A percentile compares a stretch with the other conserved stretches of the same genome.
These are phyloP conservation scores for Aspergillus carbonarius DNA, from an alignment of 2,329 filamentous ascomycete species.

Conservation along the genomic window DNA sequence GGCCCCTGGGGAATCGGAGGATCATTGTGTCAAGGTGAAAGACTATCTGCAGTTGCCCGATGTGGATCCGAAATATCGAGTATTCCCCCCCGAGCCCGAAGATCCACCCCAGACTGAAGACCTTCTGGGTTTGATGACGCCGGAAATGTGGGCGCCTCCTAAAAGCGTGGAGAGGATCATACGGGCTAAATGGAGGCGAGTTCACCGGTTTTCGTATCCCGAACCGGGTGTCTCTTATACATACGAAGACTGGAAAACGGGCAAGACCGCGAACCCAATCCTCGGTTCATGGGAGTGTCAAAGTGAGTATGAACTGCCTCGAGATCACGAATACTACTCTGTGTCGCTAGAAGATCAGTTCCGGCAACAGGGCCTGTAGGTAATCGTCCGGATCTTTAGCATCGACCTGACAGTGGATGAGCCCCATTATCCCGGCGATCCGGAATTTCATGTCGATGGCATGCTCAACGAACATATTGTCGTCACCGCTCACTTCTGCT, in stretches of 20 bases:
- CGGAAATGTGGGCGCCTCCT: background rate
- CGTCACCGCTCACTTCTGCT: slow-evolving; percentile 2
- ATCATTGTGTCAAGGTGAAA: background rate
- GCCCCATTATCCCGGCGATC: slow-evolving; percentile 6
- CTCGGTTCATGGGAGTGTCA: background rate
- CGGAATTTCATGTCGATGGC: slow-evolving; percentile 13
- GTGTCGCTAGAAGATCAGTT: slow-evolving; percentile 15
- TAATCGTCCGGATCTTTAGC: slow-evolving; percentile 10
- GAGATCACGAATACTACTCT: slow-evolving; percentile 14
- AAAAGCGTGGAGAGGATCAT: background rate
- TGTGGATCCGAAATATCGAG: background rate
- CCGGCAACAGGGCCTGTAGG: slow-evolving; percentile 15
- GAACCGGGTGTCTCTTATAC: background rate
- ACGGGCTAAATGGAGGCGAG: background rate
- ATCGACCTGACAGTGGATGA: slow-evolving; percentile 15
- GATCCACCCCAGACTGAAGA: background rate
- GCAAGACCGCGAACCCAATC: background rate
- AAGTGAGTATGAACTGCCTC: background rate
- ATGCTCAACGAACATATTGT: slow-evolving; percentile 12
- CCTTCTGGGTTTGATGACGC: background rate
- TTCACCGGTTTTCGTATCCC: background rate
- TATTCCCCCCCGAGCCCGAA: background rate
- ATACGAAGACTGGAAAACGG: background rate
- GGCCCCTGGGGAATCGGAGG: background rate
- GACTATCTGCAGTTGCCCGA: background rate